phyloP scores from a whole-genome alignment of 352 stramenopile genomes.

The Phytophthora constricta region DNA sequence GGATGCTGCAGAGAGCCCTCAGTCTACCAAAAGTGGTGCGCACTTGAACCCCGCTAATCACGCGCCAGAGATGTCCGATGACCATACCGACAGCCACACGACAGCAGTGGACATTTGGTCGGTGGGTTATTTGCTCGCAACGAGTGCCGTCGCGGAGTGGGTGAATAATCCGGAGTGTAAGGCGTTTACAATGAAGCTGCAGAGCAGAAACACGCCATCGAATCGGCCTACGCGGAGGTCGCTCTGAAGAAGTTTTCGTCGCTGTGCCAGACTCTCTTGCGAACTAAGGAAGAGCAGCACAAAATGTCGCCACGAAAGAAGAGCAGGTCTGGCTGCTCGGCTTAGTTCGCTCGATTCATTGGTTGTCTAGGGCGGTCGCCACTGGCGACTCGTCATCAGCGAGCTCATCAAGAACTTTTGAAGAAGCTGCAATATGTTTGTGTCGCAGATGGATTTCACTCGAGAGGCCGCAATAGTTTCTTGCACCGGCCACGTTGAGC shows the following conservation, averaged over 20 bases:
- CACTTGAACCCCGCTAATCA: not conserved
- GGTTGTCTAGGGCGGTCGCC: too few species aligned
- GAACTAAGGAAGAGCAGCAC: not conserved
- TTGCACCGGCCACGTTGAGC: too few species aligned
- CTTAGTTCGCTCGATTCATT: too few species aligned
- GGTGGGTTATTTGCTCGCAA: not conserved
- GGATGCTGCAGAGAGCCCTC: conserved; percentile 12
- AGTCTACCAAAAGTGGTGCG: not conserved
- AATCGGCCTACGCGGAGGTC: not conserved
- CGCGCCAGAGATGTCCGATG: conserved; percentile 2
- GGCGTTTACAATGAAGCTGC: not conserved
- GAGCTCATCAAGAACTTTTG: too few species aligned
- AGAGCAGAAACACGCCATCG: not conserved
- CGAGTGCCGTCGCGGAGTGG: not conserved
- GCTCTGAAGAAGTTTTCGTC: not conserved
- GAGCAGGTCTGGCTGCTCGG: too few species aligned
- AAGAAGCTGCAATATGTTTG: too few species aligned
- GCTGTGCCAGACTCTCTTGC: not conserved
- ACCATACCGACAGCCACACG: conserved; percentile 1
- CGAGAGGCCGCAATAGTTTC: too few species aligned
- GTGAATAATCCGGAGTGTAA: not conserved
- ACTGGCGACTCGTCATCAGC: too few species aligned
- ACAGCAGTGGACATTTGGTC: conserved; percentile 13
- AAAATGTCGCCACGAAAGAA: not conserved
- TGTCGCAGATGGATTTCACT: too few species aligned